Evolutionary conservation across 2,329 filamentous ascomycete genomes (phyloP).

Genomic region (Talaromyces sp.): DNA sequence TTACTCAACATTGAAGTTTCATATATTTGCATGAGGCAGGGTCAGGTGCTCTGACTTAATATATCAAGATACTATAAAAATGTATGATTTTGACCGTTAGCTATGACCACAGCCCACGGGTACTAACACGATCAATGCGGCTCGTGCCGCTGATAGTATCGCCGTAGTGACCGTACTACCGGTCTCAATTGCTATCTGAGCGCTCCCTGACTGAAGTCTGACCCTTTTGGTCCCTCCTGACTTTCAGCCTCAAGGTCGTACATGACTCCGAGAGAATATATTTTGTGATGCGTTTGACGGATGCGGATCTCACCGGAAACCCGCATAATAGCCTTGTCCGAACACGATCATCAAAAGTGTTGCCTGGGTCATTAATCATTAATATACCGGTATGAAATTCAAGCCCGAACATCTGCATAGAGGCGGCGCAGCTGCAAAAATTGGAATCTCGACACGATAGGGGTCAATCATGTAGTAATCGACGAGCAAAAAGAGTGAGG

Average conservation of each 20-base stretch:
- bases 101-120: not conserved
- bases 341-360: not conserved
- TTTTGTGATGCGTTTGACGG: not conserved
- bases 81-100: not conserved
- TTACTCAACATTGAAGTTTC: not conserved
- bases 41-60: not conserved
- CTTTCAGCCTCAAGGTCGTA: slow-evolving; percentile 5
- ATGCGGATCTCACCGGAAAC: not conserved
- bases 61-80: not conserved
- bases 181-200: not conserved
- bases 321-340: not conserved
- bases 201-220: not conserved
- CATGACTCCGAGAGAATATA: not conserved
- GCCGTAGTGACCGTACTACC: not conserved
- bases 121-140: not conserved
- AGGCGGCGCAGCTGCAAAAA: not conserved
- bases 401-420: not conserved
- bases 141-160: not conserved
- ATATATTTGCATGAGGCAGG: not conserved
- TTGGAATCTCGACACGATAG: not conserved
- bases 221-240: not conserved
- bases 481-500: slow-evolving; percentile 1
- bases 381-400: too few species aligned
- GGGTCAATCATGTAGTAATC: not conserved
- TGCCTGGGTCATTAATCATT: not conserved